A percentile compares a stretch with the other conserved stretches of the same genome.
phyloP scores from a whole-genome alignment of 192 early-diverging fungal genomes.

The Podila epicladia region DNA sequence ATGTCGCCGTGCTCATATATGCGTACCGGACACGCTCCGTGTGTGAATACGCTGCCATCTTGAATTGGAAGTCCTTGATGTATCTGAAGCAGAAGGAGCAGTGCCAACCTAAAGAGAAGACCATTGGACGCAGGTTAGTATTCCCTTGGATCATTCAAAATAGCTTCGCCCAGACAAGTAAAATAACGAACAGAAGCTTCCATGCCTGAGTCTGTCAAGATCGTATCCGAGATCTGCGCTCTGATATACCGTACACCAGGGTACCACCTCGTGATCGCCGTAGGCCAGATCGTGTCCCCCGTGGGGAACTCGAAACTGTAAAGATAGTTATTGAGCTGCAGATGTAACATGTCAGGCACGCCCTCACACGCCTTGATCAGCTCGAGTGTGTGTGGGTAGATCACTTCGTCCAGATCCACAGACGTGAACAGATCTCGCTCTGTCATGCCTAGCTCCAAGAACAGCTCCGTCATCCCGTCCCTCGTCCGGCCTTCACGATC shows the following conservation, averaged over 20 bases:
- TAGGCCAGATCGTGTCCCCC: conserved; percentile 56
- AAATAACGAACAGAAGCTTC: not conserved
- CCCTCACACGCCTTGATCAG: conserved; percentile 55
- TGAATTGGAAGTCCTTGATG: conserved; percentile 67
- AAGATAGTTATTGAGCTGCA: conserved; percentile 62
- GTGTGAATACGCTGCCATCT: conserved; percentile 71
- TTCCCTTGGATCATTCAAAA: no score
- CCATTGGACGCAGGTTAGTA: not conserved
- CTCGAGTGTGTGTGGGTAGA: conserved; percentile 47
- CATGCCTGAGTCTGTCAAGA: conserved; percentile 63
- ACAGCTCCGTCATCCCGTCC: conserved; percentile 46
- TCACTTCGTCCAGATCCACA: conserved; percentile 70
- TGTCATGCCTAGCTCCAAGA: conserved; percentile 20
- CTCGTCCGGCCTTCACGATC: conserved; percentile 59
- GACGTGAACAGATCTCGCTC: conserved; percentile 58
- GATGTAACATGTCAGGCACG: conserved; percentile 57
- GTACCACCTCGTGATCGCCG: conserved; percentile 47
- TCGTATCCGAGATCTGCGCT: conserved; percentile 29
- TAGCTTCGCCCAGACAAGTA: not conserved
- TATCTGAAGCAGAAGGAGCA: conserved; percentile 70
- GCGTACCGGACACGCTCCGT: conserved; percentile 57
- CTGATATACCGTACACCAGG: conserved; percentile 40
- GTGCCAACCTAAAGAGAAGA: conserved; percentile 60
- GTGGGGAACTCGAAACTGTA: conserved; percentile 69
- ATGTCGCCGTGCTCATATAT: conserved; percentile 34